Conservation (phyloP, 306 rosid species). For the Vicia villosa region DNA sequence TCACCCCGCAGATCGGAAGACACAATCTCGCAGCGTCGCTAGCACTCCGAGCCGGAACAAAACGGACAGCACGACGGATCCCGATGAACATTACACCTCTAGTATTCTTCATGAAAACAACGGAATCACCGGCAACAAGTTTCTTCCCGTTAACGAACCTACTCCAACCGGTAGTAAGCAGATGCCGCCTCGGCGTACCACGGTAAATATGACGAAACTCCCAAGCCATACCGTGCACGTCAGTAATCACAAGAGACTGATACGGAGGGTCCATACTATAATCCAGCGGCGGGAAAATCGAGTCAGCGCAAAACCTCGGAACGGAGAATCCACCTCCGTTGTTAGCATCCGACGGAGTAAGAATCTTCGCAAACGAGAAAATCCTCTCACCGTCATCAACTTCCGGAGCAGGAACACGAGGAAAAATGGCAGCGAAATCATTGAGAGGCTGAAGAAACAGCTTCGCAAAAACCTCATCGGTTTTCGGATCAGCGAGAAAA, state of each 20-base stretch:
- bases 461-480: slow-evolving; percentile 73
- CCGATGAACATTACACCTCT: slow-evolving; percentile 53
- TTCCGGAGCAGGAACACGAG: not conserved
- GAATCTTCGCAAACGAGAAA: slow-evolving; percentile 58
- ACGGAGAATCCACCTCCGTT: slow-evolving; percentile 88
- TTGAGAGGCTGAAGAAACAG: slow-evolving; percentile 51
- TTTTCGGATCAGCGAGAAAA: slow-evolving; percentile 52
- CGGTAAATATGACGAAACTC: slow-evolving; percentile 73
- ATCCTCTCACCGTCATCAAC: slow-evolving; percentile 33
- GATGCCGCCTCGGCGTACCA: slow-evolving; percentile 77
- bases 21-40: slow-evolving; percentile 30
- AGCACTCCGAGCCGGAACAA: not conserved
- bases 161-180: slow-evolving; percentile 89
- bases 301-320: slow-evolving; percentile 74
- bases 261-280: slow-evolving; percentile 59
- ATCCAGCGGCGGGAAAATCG: slow-evolving; percentile 67
- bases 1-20: slow-evolving; percentile 29
- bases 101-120: slow-evolving; percentile 57
- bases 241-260: slow-evolving; percentile 58
- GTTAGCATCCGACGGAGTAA: slow-evolving; percentile 79
- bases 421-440: not conserved
- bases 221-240: slow-evolving; percentile 66
- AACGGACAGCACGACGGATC: slow-evolving; percentile 56
- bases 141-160: slow-evolving; percentile 72
- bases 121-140: slow-evolving; percentile 72